Conservation (phyloP, 2,329 filamentous ascomycete genomes). For the Xylariales sp. region DNA sequence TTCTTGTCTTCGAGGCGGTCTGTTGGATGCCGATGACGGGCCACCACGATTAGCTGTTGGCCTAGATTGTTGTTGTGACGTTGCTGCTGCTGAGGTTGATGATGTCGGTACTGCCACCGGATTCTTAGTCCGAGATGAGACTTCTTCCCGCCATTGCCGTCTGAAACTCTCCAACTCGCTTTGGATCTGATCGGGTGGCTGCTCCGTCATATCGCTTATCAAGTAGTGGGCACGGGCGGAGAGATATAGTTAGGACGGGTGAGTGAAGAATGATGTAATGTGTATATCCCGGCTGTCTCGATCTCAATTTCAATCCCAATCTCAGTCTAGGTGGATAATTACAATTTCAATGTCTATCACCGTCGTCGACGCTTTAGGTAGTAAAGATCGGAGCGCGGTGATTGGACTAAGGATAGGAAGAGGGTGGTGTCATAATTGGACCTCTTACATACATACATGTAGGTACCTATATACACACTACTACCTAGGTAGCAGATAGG, state of each 20-base stretch:
- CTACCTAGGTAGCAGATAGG: too few relatives aligned
- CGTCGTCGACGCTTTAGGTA: neutral
- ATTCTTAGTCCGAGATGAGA: slow-evolving; percentile 59
- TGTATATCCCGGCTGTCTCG: neutral
- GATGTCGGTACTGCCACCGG: slow-evolving; percentile 32
- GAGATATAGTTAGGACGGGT: slow-evolving; percentile 9
- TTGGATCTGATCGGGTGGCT: slow-evolving; percentile 55
- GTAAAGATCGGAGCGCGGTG: neutral
- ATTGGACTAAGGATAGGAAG: neutral
- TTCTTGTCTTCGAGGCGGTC: slow-evolving; percentile 33
- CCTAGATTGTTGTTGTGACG: slow-evolving; percentile 37
- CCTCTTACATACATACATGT: neutral
- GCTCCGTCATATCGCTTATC: slow-evolving; percentile 42
- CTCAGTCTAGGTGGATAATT: neutral
- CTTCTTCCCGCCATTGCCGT: slow-evolving; percentile 86
- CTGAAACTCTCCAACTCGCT: slow-evolving; percentile 88
- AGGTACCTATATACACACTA: neutral
- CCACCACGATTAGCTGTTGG: slow-evolving; percentile 9
- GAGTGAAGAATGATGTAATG: slow-evolving; percentile 1
- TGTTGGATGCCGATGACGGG: slow-evolving; percentile 37
- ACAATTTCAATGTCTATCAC: neutral
- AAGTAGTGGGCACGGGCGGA: slow-evolving; percentile 1
- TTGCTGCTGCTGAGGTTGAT: slow-evolving; percentile 10
- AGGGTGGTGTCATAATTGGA: slow-evolving; percentile 8
- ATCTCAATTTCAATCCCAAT: slow-evolving; percentile 6